phyloP scores from a whole-genome alignment of 148 eudicot species.

The Vaccinium darrowii region DNA sequence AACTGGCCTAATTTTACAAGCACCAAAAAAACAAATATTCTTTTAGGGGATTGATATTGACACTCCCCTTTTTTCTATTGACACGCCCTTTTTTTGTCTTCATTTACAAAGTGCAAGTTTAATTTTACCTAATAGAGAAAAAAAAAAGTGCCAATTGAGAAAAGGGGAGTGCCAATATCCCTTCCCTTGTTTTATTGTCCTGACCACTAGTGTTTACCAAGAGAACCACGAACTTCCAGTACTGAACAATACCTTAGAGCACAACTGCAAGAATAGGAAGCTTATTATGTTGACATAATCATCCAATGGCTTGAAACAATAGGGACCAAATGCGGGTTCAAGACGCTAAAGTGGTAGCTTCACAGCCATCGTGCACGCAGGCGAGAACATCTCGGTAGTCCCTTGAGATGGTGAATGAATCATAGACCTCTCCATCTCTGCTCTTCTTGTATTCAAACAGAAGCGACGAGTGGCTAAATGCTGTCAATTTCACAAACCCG shows the following conservation, averaged over 20 bases:
- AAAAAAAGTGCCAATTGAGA: no score
- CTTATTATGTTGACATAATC: background rate
- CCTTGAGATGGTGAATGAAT: slow-evolving; percentile 79
- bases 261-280: background rate
- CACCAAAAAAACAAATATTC: no score
- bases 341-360: slow-evolving; percentile 51
- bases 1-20: no score
- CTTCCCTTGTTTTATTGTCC: background rate
- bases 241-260: background rate
- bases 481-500: slow-evolving; percentile 80
- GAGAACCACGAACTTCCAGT: background rate
- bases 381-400: slow-evolving; percentile 81
- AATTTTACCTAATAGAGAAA: no score
- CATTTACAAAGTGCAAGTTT: no score
- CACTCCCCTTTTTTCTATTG: no score
- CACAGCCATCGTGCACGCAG: slow-evolving; percentile 66
- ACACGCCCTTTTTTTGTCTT: no score
- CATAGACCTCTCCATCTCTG: slow-evolving; percentile 76
- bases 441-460: slow-evolving; percentile 93
- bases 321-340: slow-evolving; percentile 17
- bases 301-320: background rate
- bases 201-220: background rate
- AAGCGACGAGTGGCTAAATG: slow-evolving; percentile 72
- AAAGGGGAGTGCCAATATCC: no score
- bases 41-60: no score